Evolutionary conservation across 345 rosid genomes (phyloP), one percentile per base, ranked within the genome.

Genomic region (Eucalyptus coolabah): DNA sequence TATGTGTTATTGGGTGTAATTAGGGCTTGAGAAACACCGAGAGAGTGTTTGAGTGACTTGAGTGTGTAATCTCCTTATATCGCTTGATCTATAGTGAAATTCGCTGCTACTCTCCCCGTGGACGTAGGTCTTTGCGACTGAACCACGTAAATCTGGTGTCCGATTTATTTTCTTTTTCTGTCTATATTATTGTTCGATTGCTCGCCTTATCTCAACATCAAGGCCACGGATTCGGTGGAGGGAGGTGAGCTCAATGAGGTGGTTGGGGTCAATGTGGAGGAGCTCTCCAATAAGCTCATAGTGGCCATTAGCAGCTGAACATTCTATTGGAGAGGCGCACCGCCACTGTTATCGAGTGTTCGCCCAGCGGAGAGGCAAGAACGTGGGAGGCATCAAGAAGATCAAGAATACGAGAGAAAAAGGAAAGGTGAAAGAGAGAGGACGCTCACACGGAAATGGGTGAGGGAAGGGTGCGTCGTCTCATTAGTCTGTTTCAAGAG

Each of bases 311-410:
- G 99, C 99, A 23, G 99, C 98, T 18, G 99, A 97, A 91, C 95
- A 96, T 86, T 98, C 99, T 8, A 98, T 94, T 6, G 99, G 99
- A 89, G 99, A 94, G 88, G 99, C 99, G 89, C 94, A 98, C 99
- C 99, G 93, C 99, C 99, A 96, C 86, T 98, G 99, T 87, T 95
- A 98, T n/a, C 97, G 96, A 45, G 98, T 98, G 91, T 98, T 96
- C 91, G 96, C 98, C 97, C 99, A 98, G 4, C 99, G 95, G 83
- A 98, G 97, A 89, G 98, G 99, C 87, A 96, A 96, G 90, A 94
- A 94, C 17, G 92, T 92, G 37, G 97, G 53, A 30, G 51, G 34
- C 87, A 47, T 85, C 87, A 44, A 85, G 53, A 44, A 63, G 34
- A 30, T 63, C 34, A 13, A 13, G 30, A 60, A 60, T 60, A 51